These are phyloP conservation scores for Capsicum baccatum DNA, from an alignment of 257 asterid genomes.

Conservation along the genomic window DNA sequence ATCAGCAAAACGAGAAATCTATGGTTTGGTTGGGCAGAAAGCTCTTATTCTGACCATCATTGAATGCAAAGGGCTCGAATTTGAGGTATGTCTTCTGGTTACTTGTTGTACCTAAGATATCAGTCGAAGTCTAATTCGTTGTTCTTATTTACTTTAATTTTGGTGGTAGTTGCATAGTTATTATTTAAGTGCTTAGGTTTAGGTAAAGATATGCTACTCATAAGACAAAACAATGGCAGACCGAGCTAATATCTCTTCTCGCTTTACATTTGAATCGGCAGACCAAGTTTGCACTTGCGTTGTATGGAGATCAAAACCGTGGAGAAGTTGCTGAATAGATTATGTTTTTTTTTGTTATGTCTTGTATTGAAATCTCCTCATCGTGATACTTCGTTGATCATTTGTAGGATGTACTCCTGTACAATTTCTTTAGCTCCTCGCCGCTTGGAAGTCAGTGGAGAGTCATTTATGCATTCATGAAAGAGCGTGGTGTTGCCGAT, in stretches of 20 bases:
- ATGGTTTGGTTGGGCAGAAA: slow-evolving; percentile 46
- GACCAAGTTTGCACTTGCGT: not conserved
- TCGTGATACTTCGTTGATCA: not conserved
- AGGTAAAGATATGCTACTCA: not conserved
- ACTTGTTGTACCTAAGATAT: not conserved
- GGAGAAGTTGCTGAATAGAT: not conserved
- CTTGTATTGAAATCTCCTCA: not conserved
- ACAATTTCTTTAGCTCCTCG: slow-evolving; percentile 68
- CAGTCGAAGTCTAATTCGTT: not conserved
- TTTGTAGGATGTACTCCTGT: slow-evolving; percentile 68
- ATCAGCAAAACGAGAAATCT: slow-evolving; percentile 47
- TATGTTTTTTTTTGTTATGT: not conserved
- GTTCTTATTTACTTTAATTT: not conserved
- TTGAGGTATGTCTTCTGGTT: slow-evolving; percentile 49
- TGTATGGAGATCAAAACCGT: not conserved
- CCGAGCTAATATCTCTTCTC: not conserved
- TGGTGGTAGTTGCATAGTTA: not conserved
- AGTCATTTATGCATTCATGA: slow-evolving; percentile 59
- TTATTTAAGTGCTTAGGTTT: not conserved
- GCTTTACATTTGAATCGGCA: not conserved
- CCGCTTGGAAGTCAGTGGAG: slow-evolving; percentile 71
- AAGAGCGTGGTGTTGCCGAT: slow-evolving; percentile 48
- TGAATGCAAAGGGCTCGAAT: slow-evolving; percentile 80
- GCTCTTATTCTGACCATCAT: slow-evolving; percentile 64
- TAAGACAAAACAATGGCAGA: not conserved